Percentiles rank a stretch among this genome's conserved stretches.
phyloP scores from a whole-genome alignment of 176 grass and related monocot genomes.

The Rhynchospora tenuis region DNA sequence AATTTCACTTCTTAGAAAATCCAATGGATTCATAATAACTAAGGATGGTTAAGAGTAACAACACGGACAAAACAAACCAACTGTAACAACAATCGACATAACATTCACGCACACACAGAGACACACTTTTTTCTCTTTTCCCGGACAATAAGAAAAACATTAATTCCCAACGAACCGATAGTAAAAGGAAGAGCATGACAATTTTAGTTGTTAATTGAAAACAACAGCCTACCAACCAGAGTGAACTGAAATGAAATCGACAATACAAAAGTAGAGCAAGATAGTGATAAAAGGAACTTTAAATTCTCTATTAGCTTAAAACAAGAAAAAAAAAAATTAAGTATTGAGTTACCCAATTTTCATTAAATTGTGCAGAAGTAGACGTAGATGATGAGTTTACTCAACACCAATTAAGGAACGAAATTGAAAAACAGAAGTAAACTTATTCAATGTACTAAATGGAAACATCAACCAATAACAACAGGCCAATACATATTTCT shows the following conservation, averaged over 20 bases:
- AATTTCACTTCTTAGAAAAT: background rate
- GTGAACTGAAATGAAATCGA: constrained; percentile 13
- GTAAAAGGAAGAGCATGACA: background rate
- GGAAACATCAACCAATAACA: constrained; percentile 22
- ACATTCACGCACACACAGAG: background rate
- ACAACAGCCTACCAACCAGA: constrained; percentile 10
- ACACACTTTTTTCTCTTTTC: no score
- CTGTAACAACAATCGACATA: background rate
- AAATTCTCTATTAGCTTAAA: background rate
- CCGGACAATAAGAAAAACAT: background rate
- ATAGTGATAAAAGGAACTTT: background rate
- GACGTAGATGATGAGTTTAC: background rate
- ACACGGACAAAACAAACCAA: background rate
- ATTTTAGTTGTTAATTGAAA: constrained; percentile 1
- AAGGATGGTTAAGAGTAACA: background rate
- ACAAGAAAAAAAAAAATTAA: background rate
- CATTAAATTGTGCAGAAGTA: background rate
- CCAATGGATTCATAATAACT: background rate
- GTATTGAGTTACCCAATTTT: constrained; percentile 1
- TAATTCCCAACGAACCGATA: background rate
- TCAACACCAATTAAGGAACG: constrained; percentile 6
- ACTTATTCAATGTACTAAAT: background rate
- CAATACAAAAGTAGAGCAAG: background rate
- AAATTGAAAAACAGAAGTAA: background rate
- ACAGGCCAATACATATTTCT: background rate